phyloP scores from a whole-genome alignment of 768 basidiomycete genomes.

The Lactarius sp. region DNA sequence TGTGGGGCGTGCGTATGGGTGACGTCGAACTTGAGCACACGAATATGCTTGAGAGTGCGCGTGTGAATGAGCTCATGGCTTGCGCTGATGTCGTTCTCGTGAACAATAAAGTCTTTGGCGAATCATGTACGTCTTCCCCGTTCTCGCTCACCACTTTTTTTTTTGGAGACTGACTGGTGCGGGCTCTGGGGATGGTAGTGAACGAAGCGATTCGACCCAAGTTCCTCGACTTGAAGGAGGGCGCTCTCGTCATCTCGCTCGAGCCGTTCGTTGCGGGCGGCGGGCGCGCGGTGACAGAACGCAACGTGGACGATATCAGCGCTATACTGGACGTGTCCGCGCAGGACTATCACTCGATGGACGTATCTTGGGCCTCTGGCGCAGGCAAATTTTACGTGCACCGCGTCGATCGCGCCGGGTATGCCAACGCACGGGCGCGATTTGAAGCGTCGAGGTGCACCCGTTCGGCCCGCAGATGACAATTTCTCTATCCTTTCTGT shows the following conservation, averaged over 20 bases:
- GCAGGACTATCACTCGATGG: constrained; percentile 27
- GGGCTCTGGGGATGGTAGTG: constrained; percentile 41
- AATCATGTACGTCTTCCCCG: constrained; percentile 55
- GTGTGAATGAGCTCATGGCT: constrained; percentile 64
- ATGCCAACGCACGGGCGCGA: constrained; percentile 31
- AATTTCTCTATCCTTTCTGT: neutral
- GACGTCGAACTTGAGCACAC: constrained; percentile 78
- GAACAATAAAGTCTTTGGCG: constrained; percentile 81
- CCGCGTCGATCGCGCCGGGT: constrained; percentile 68
- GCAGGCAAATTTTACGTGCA: constrained; percentile 73
- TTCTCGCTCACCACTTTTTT: neutral
- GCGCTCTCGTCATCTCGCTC: constrained; percentile 84
- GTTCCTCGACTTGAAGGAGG: constrained; percentile 92
- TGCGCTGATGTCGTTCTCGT: constrained; percentile 89
- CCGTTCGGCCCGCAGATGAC: constrained; percentile 21
- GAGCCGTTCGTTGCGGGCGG: constrained; percentile 74
- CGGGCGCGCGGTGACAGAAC: constrained; percentile 68
- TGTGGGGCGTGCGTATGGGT: constrained; percentile 86
- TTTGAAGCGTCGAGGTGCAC: constrained; percentile 23
- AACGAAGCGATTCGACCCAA: constrained; percentile 84
- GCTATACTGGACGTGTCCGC: constrained; percentile 67
- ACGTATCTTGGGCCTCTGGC: constrained; percentile 76
- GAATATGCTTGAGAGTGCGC: constrained; percentile 69
- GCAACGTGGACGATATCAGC: constrained; percentile 78
- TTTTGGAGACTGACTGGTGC: constrained; percentile 3